Evolutionary conservation across 768 basidiomycete species (phyloP), one percentile per base, ranked within the genome.

Genomic region (Butyriboletus loyo): DNA sequence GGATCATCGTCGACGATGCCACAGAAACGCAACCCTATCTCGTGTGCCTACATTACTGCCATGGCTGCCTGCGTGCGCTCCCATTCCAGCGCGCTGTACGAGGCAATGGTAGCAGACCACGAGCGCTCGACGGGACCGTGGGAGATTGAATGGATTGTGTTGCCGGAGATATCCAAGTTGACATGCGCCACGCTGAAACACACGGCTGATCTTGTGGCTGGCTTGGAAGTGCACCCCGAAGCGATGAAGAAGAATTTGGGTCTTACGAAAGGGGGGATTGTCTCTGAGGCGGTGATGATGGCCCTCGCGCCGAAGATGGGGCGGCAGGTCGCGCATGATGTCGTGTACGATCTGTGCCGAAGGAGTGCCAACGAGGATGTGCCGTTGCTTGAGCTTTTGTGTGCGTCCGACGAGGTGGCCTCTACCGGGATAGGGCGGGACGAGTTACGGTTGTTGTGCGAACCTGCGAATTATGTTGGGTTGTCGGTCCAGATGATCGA

Each of bases 1-100:
- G 76, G 76, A 0, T 77, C 74, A 8, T 78, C 76, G 53, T 75
- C 73, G 54, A 77, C 77, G 15, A 78, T 78, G 77, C 77, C 75
- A 19, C 77, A 78, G 54, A 78, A 78, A 47, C 70, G 77, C n/a
- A 78, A 78, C 49, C 75, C 75, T 0, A 73, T 77, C 34, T 73
- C 73, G 2, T 71, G 74, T 43, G 75, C 67, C 1, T 78, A 78
- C 54, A 74, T 78, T 46, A 74, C 73, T 1, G 72, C 75, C 5
- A 73, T 77, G 68, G 61, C 71, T 21, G 67, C 72, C 21, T 73
- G 71, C 17, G 71, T 78, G 49, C 72, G 72, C 13, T 71, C 77
- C 44, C 65, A 77, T 21, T 67, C 71, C 35, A 48, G 68, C 1
- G 65, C 74, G 13, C 57, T 78, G 21, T 75, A 74, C 47, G 77